These are phyloP conservation scores for Cryptococcus sp. DNA, from an alignment of 1,284 basidiomycete genomes.

Conservation along the genomic window DNA sequence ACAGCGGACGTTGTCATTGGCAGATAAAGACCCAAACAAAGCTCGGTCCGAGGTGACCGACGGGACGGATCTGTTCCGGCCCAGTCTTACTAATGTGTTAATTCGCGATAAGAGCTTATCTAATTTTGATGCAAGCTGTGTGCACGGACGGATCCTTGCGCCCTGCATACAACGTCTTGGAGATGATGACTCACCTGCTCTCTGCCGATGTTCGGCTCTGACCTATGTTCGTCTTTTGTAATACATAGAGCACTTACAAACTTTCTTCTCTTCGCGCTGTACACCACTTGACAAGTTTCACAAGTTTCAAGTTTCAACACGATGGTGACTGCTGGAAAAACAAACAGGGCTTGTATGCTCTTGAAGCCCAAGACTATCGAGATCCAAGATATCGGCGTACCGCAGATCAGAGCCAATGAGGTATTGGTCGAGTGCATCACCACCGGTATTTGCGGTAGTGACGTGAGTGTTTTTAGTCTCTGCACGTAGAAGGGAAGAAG, in stretches of 20 bases:
- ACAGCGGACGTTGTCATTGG: neutral
- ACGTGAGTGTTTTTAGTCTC: slow-evolving; percentile 2
- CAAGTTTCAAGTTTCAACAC: too few species aligned
- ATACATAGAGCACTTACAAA: too few species aligned
- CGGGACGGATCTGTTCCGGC: slow-evolving; percentile 8
- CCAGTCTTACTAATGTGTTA: too few species aligned
- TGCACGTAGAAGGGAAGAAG: neutral
- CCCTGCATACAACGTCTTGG: too few species aligned
- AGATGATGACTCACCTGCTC: too few species aligned
- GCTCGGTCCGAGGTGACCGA: neutral
- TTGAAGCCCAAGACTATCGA: slow-evolving; percentile 14
- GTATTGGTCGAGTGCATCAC: slow-evolving; percentile 32
- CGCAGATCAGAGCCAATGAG: slow-evolving; percentile 12
- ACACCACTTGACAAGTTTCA: neutral
- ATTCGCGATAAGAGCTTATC: too few species aligned
- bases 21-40: neutral
- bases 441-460: slow-evolving; percentile 25
- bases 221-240: too few species aligned
- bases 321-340: slow-evolving; percentile 1
- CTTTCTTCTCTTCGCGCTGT: too few species aligned
- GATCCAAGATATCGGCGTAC: slow-evolving; percentile 24
- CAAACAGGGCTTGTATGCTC: slow-evolving; percentile 13
- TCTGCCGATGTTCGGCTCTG: too few species aligned
- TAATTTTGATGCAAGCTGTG: too few species aligned
- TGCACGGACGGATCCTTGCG: too few species aligned